phyloP scores from a whole-genome alignment of 2,329 filamentous ascomycete genomes.

The Teratosphaeria nubilosa region DNA sequence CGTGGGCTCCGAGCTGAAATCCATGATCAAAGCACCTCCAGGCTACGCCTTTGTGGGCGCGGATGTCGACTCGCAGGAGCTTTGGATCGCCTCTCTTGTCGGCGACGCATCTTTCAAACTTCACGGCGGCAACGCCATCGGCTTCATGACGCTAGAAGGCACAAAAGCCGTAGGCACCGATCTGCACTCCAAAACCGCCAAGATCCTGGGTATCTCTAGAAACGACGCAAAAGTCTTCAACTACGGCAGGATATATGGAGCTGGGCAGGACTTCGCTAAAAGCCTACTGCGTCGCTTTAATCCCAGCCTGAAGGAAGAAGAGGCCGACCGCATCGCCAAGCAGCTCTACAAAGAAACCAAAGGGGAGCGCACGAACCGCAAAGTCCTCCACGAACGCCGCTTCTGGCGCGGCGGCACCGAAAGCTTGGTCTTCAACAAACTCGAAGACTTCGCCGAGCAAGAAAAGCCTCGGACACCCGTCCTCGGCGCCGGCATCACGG shows the following conservation, averaged over 20 bases:
- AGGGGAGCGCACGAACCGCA: conserved; percentile 72
- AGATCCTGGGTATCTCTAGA: conserved; percentile 83
- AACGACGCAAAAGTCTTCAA: conserved; percentile 98
- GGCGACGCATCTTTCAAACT: conserved; percentile 91
- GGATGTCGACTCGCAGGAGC: conserved; percentile 91
- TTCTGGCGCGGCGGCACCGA: conserved; percentile 98
- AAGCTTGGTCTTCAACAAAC: conserved; percentile 94
- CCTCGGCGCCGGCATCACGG: conserved; percentile 87
- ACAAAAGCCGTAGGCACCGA: conserved; percentile 91
- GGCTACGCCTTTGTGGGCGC: conserved; percentile 93
- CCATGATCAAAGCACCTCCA: conserved; percentile 85
- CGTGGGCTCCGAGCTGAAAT: conserved; percentile 91
- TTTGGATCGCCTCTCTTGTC: conserved; percentile 95
- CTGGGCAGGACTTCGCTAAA: conserved; percentile 84
- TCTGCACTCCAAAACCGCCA: conserved; percentile 84
- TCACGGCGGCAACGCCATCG: conserved; percentile 92
- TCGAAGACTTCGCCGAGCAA: conserved; percentile 96
- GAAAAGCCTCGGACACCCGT: conserved; percentile 84
- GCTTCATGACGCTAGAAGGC: conserved; percentile 97
- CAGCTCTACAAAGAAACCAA: conserved; percentile 85
- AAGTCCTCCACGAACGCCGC: conserved; percentile 56
- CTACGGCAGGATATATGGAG: conserved; percentile 97
- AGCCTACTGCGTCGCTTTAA: conserved; percentile 92
- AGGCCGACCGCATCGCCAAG: conserved; percentile 66
- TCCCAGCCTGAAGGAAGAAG: conserved; percentile 64